phyloP scores from a whole-genome alignment of 768 basidiomycete species.

The Gyrodon lividus region DNA sequence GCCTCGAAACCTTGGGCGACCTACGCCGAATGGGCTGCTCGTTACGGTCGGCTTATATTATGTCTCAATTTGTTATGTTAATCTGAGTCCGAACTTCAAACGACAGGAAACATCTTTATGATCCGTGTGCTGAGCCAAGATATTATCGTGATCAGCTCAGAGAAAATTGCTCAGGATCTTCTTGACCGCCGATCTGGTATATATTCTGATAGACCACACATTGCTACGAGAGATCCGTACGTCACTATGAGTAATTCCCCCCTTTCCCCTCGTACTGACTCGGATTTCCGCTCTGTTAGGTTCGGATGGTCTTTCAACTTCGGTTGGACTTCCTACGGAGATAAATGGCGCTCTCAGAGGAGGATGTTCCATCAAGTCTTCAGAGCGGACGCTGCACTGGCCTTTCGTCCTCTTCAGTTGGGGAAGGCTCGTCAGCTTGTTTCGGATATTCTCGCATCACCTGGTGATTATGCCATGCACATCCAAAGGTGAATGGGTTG shows the following conservation, averaged over 20 bases:
- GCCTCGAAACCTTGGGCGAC: constrained; percentile 18
- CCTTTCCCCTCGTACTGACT: background rate
- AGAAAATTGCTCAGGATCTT: constrained; percentile 26
- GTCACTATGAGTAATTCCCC: background rate
- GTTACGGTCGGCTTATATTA: constrained; percentile 11
- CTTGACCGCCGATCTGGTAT: constrained; percentile 25
- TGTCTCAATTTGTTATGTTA: background rate
- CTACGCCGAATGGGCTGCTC: constrained; percentile 17
- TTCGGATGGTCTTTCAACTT: constrained; percentile 23
- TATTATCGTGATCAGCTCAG: constrained; percentile 26
- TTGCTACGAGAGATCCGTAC: constrained; percentile 16
- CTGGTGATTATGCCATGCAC: constrained; percentile 5
- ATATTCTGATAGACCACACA: constrained; percentile 27
- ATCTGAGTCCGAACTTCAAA: background rate
- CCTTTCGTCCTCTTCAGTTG: constrained; percentile 18
- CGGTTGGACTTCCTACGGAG: constrained; percentile 17
- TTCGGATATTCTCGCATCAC: constrained; percentile 8
- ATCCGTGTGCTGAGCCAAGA: constrained; percentile 22
- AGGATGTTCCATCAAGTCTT: constrained; percentile 25
- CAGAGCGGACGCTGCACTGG: constrained; percentile 11
- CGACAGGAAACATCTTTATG: constrained; percentile 20
- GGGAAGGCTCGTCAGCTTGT: constrained; percentile 18
- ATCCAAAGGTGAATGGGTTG: constrained; percentile 8
- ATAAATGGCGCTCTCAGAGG: constrained; percentile 25
- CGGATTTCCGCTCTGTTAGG: background rate